Evolutionary conservation across 345 rosid genomes (phyloP).

Genomic region (Rhodamnia rubescens): DNA sequence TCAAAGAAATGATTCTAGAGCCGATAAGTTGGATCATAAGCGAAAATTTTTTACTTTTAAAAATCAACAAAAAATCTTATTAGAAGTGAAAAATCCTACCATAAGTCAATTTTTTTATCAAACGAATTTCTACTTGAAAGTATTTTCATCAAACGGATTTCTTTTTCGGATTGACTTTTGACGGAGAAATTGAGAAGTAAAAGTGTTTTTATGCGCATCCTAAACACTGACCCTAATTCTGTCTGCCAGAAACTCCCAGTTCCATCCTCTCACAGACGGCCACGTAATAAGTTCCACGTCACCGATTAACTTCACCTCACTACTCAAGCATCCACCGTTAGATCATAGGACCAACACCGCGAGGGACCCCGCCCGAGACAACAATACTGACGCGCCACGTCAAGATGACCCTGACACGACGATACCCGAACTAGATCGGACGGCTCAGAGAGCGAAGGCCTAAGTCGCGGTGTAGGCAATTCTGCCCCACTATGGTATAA

Average conservation of each 20-base stretch:
- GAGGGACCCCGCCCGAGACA: not conserved
- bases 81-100: too few relatives aligned
- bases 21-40: too few relatives aligned
- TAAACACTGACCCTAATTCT: not conserved
- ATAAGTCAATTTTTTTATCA: too few relatives aligned
- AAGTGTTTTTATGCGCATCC: too few relatives aligned
- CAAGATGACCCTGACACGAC: not conserved
- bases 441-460: not conserved
- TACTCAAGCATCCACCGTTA: not conserved
- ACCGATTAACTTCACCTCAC: not conserved
- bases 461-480: not conserved
- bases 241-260: not conserved
- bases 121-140: too few relatives aligned
- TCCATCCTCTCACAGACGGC: not conserved
- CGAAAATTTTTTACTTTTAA: too few relatives aligned
- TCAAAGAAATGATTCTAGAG: too few relatives aligned
- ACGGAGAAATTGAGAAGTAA: too few relatives aligned
- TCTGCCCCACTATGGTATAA: not conserved
- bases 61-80: too few relatives aligned
- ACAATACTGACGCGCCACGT: not conserved
- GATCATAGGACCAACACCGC: not conserved
- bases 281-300: constrained; percentile 3
- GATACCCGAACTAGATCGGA: not conserved
- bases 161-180: too few relatives aligned
- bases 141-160: too few relatives aligned